Base-by-base conservation (phyloP, 2,329 filamentous ascomycete genomes). In the Aspergillus phoenicis region DNA sequence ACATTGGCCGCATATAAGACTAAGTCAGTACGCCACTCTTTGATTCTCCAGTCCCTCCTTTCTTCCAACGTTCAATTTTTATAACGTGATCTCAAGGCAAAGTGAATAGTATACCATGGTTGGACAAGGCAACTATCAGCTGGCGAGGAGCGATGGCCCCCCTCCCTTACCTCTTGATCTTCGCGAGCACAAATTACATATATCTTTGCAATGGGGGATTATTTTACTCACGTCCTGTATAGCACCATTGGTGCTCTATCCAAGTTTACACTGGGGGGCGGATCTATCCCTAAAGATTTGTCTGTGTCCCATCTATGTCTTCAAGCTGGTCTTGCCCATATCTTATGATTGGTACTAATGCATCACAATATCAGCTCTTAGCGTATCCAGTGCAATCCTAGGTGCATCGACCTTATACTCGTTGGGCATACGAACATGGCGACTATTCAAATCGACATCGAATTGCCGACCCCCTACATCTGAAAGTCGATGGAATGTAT, bases 241-340 rank as follows among this genome's bases (percentile, higher is more conserved):
- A 15, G 53, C 53, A 8, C 53, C 53, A n/a, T 33, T 56, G 53
- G 53, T 56, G 39, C 53, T 56, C 39, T 56, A 39, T 28, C 53
- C 53, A 30, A 47, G 20, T 56, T 17, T 56, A 48, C 13, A 56
- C 39, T 56, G 53, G 53, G 53, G 38, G 7, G 39, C 53, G 11
- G 26, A 22, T 28, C 17, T 56, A 45, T 39, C 43, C n/a, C 20
- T 28, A n/a, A 56, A 47, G 13, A 56, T 56, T 56, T 3, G 53
- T 56, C 5, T 4, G 53, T 30, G 3, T 4, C 49, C 49, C 13
- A 52, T 10, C 28, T 1, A 30, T 2, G 28, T 5, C 4, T 26
- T 5, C 26, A 5, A 4, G 26, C 26, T 26, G 4, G 4, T 26
- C 26, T 7, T 52, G n/a, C 30, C 4, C 33, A 13, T 52, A 28